These are phyloP conservation scores for Neurospora sp. DNA, from an alignment of 495 filamentous ascomycete genomes.

Conservation along the genomic window DNA sequence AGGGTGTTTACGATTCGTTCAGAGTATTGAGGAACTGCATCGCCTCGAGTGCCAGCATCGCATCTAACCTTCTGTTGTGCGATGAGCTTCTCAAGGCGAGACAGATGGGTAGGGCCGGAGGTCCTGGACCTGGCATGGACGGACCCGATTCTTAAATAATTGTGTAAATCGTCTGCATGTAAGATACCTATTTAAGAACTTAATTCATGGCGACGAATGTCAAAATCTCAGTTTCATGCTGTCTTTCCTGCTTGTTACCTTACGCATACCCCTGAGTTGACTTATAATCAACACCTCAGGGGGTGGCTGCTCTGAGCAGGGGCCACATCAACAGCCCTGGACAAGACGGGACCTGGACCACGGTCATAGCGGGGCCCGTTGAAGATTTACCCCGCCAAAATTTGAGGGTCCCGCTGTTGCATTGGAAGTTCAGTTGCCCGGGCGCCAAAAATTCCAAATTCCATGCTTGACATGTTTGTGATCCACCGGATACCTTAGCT, in stretches of 20 bases:
- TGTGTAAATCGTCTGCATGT: constrained; percentile 9
- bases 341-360: neutral
- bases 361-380: constrained; percentile 15
- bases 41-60: constrained; percentile 89
- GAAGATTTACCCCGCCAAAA: constrained; percentile 28
- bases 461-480: neutral
- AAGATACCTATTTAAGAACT: constrained; percentile 20
- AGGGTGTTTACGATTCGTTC: constrained; percentile 93
- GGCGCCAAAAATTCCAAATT: constrained; percentile 7
- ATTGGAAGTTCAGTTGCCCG: constrained; percentile 3
- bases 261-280: neutral
- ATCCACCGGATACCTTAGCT: neutral
- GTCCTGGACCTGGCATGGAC: constrained; percentile 45
- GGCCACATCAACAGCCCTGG: neutral
- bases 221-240: neutral
- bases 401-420: constrained; percentile 9
- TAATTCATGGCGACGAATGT: constrained; percentile 9
- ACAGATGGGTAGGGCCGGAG: constrained; percentile 64
- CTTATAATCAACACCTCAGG: neutral
- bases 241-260: neutral
- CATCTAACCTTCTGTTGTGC: constrained; percentile 87
- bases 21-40: constrained; percentile 87
- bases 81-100: constrained; percentile 96
- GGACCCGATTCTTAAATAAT: constrained; percentile 32
- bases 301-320: neutral